Percentiles rank a stretch among this genome's conserved stretches.
Evolutionary conservation across 2,329 filamentous ascomycete genomes (phyloP).

Genomic region (Purpureocillium lavendulum): DNA sequence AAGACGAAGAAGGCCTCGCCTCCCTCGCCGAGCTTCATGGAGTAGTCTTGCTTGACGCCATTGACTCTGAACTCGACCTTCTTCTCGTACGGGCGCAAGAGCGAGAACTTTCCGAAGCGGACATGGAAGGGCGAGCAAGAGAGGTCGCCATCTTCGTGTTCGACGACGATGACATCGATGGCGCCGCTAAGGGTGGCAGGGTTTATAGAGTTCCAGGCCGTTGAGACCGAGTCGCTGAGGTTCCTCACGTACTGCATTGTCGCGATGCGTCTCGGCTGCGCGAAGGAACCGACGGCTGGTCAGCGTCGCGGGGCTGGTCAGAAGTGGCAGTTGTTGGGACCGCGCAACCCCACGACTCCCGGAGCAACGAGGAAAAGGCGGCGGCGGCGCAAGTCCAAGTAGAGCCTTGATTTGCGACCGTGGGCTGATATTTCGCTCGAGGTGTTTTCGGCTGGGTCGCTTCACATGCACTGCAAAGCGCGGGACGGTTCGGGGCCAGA

Average conservation of each 20-base stretch:
- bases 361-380: too few relatives aligned
- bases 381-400: too few relatives aligned
- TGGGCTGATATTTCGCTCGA: too few relatives aligned
- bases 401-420: too few relatives aligned
- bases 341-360: too few relatives aligned
- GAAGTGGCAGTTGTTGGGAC: background rate
- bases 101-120: slow-evolving; percentile 96
- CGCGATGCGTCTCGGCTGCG: slow-evolving; percentile 10
- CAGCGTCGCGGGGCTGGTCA: background rate
- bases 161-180: slow-evolving; percentile 97
- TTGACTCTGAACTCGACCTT: slow-evolving; percentile 99
- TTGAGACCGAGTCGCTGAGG: slow-evolving; percentile 89
- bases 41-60: slow-evolving; percentile 80
- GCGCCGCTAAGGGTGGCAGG: slow-evolving; percentile 93
- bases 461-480: too few relatives aligned
- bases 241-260: slow-evolving; percentile 97
- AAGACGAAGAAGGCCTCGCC: slow-evolving; percentile 99
- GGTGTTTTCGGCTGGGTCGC: too few relatives aligned
- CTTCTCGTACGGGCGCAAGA: slow-evolving; percentile 91
- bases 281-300: background rate
- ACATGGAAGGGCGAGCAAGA: slow-evolving; percentile 97
- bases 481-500: too few relatives aligned
- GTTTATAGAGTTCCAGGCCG: slow-evolving; percentile 99
- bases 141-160: slow-evolving; percentile 84
- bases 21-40: slow-evolving; percentile 97